Evolutionary conservation across 2,329 filamentous ascomycete genomes (phyloP).

Genomic region (Coleophoma cylindrospora): DNA sequence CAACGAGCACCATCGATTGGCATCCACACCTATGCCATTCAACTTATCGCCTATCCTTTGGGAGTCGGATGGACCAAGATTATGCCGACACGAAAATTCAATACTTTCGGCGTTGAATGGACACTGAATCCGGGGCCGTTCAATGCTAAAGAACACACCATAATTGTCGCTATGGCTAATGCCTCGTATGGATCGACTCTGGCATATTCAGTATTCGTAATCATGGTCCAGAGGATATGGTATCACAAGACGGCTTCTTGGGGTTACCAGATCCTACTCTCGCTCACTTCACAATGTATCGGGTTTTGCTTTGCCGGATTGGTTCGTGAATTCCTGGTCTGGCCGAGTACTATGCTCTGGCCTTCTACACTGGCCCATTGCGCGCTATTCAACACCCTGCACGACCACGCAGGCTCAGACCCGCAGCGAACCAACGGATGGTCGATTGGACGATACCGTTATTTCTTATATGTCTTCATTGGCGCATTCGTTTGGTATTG

Average conservation of each 20-base stretch:
- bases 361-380: constrained; percentile 83
- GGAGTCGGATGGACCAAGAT: constrained; percentile 74
- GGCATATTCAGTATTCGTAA: constrained; percentile 84
- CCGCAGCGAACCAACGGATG: constrained; percentile 65
- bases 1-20: constrained; percentile 85
- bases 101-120: constrained; percentile 45
- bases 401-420: constrained; percentile 77
- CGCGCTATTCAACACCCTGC: constrained; percentile 82
- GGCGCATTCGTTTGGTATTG: constrained; percentile 79
- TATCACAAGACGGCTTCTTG: constrained; percentile 78
- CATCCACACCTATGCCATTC: constrained; percentile 82
- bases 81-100: neutral
- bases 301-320: constrained; percentile 84
- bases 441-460: constrained; percentile 76
- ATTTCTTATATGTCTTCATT: constrained; percentile 72
- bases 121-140: constrained; percentile 77
- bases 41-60: constrained; percentile 79
- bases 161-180: constrained; percentile 85
- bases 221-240: constrained; percentile 85
- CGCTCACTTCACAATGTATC: constrained; percentile 79
- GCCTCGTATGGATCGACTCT: constrained; percentile 72
- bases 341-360: constrained; percentile 88
- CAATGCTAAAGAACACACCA: constrained; percentile 87
- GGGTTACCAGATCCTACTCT: constrained; percentile 75
- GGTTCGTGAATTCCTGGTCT: constrained; percentile 74